phyloP scores from a whole-genome alignment of 2,329 filamentous ascomycete genomes.

The Epichloe uncinata region DNA sequence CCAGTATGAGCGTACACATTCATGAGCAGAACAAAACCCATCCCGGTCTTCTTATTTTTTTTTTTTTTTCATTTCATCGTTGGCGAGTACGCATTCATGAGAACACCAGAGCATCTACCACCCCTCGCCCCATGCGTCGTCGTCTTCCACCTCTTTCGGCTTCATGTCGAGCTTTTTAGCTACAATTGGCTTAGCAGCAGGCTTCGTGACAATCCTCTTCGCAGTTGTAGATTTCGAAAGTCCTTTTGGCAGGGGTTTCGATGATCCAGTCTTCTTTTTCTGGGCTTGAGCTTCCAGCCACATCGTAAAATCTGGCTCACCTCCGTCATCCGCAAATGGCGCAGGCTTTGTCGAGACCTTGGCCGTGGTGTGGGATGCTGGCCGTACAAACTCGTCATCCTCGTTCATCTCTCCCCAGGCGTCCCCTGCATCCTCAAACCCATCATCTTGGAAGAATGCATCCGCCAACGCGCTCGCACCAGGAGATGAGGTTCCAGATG shows the following conservation, averaged over 20 bases:
- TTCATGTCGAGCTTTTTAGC: conserved; percentile 59
- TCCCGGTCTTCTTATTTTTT: background rate
- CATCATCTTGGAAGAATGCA: conserved; percentile 41
- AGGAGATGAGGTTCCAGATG: conserved; percentile 36
- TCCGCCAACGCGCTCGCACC: conserved; percentile 29
- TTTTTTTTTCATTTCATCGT: too few relatives aligned
- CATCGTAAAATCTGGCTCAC: conserved; percentile 80
- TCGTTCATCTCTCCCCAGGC: conserved; percentile 65
- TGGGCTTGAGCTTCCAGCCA: conserved; percentile 82
- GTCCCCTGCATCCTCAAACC: conserved; percentile 50
- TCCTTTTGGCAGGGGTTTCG: conserved; percentile 70
- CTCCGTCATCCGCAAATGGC: conserved; percentile 62
- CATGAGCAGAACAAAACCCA: background rate
- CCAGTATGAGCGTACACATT: background rate
- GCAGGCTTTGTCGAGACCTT: conserved; percentile 25
- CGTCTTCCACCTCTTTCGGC: conserved; percentile 45
- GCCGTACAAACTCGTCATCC: conserved; percentile 29
- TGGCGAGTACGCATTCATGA: background rate
- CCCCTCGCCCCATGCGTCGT: conserved; percentile 54
- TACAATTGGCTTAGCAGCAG: conserved; percentile 27
- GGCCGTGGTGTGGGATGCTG: conserved; percentile 12
- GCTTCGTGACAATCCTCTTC: conserved; percentile 31
- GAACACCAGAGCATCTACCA: conserved; percentile 30
- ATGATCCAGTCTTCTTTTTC: conserved; percentile 54
- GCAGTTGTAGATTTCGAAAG: conserved; percentile 45